phyloP scores from a whole-genome alignment of 331 rosid genomes.

The Rosa hybrid region DNA sequence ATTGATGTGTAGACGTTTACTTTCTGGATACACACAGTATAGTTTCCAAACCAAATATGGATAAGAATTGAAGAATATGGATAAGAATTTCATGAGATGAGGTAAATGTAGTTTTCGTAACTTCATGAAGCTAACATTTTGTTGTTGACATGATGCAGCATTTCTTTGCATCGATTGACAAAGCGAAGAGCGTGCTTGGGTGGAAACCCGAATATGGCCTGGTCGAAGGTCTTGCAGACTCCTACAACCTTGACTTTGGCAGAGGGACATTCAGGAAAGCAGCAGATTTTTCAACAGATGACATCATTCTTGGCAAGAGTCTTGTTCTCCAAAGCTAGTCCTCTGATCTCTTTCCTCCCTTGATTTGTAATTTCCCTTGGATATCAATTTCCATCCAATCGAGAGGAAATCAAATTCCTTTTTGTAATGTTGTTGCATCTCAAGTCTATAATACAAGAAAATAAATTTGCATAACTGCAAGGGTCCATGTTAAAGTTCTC shows the following conservation, averaged over 20 bases:
- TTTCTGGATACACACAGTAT: neutral
- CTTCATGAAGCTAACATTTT: neutral
- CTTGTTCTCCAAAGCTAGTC: slow-evolving; percentile 56
- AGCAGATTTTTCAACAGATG: slow-evolving; percentile 92
- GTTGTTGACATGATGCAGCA: slow-evolving; percentile 51
- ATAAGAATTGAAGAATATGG: neutral
- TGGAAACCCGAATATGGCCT: slow-evolving; percentile 66
- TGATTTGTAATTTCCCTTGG: neutral
- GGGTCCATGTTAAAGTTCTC: neutral
- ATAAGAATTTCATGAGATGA: neutral
- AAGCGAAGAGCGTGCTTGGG: slow-evolving; percentile 84
- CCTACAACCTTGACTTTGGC: slow-evolving; percentile 85
- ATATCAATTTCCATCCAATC: neutral
- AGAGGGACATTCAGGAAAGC: slow-evolving; percentile 88
- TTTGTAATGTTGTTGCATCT: neutral
- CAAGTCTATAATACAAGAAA: neutral
- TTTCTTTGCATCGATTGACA: slow-evolving; percentile 89
- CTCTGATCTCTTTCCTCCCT: neutral
- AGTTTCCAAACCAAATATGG: neutral
- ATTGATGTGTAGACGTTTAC: neutral
- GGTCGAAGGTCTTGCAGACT: slow-evolving; percentile 88
- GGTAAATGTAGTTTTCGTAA: neutral
- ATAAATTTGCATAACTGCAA: neutral
- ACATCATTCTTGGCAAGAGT: slow-evolving; percentile 83
- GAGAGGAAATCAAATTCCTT: neutral